A percentile compares a stretch with the other conserved stretches of the same genome.
phyloP scores from a whole-genome alignment of 1,284 basidiomycete genomes.

The Cyathus olla region DNA sequence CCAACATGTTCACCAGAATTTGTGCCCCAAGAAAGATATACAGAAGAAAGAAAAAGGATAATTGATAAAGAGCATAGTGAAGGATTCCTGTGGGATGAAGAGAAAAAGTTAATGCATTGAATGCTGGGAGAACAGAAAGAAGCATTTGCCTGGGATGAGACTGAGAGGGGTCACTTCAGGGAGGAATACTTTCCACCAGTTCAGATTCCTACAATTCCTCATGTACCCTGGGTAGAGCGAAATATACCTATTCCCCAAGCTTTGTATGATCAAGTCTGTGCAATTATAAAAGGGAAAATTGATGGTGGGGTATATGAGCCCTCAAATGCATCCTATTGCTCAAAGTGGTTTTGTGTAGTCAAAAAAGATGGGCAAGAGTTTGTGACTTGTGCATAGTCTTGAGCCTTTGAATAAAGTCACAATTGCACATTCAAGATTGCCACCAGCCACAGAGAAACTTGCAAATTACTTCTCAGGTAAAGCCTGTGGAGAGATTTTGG shows the following conservation, averaged over 20 bases:
- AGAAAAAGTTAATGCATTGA: slow-evolving; percentile 39
- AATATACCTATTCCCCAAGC: slow-evolving; percentile 23
- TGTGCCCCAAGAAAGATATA: neutral
- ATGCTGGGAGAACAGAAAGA: slow-evolving; percentile 38
- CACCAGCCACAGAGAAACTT: slow-evolving; percentile 10
- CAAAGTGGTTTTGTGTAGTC: slow-evolving; percentile 53
- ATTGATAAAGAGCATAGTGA: slow-evolving; percentile 27
- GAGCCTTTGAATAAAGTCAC: slow-evolving; percentile 49
- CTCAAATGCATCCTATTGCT: slow-evolving; percentile 39
- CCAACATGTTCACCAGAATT: neutral
- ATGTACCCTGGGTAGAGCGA: slow-evolving; percentile 36
- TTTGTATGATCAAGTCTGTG: slow-evolving; percentile 38
- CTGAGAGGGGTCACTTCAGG: slow-evolving; percentile 31
- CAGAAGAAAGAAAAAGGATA: slow-evolving; percentile 4
- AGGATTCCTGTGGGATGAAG: slow-evolving; percentile 39
- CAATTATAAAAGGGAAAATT: slow-evolving; percentile 40
- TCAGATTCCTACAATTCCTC: slow-evolving; percentile 26
- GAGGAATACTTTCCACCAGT: slow-evolving; percentile 11
- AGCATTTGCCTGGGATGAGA: slow-evolving; percentile 41
- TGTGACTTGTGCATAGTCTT: slow-evolving; percentile 42
- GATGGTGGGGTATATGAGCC: slow-evolving; percentile 41
- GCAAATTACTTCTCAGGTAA: too few species aligned
- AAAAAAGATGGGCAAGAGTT: slow-evolving; percentile 41
- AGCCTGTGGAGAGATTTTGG: too few species aligned
- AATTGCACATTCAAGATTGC: slow-evolving; percentile 29